Evolutionary conservation across 495 filamentous ascomycete genomes (phyloP).

Genomic region (Tuber microsphaerosporum): DNA sequence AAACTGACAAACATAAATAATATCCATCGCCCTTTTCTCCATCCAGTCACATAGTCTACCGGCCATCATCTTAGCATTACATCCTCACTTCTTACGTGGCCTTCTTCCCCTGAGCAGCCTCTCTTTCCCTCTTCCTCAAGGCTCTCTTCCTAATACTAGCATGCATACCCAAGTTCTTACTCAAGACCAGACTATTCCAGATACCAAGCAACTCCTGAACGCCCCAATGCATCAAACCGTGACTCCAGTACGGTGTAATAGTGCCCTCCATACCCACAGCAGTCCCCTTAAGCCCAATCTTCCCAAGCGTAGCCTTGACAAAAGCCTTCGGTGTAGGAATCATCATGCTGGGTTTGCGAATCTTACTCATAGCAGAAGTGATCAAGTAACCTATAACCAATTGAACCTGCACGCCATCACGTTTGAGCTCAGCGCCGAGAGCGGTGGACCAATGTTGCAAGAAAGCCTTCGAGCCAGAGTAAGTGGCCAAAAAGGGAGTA

Average conservation of each 20-base stretch:
- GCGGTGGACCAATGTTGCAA: conserved; percentile 91
- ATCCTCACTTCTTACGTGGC: conserved; percentile 6
- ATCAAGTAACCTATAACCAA: conserved; percentile 86
- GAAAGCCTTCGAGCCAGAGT: conserved; percentile 97
- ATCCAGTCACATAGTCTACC: background rate
- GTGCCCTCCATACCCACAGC: conserved; percentile 67
- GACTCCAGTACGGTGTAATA: conserved; percentile 87
- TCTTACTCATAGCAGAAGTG: conserved; percentile 91
- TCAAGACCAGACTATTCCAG: conserved; percentile 56
- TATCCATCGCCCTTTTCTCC: background rate
- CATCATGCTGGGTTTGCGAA: conserved; percentile 63
- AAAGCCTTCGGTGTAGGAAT: conserved; percentile 78
- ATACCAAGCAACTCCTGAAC: conserved; percentile 64
- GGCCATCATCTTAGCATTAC: background rate
- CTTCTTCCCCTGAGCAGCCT: conserved; percentile 44
- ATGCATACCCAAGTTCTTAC: conserved; percentile 72
- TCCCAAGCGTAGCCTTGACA: conserved; percentile 68
- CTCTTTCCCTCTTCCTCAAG: conserved; percentile 78
- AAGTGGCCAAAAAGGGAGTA: conserved; percentile 88
- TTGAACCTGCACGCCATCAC: conserved; percentile 72
- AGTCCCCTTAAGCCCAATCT: conserved; percentile 72
- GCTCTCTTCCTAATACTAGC: conserved; percentile 78
- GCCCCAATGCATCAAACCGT: conserved; percentile 80
- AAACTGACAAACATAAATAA: background rate
- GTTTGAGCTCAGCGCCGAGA: conserved; percentile 72